Percentiles rank a stretch among this genome's conserved stretches.
phyloP scores from a whole-genome alignment of 2,329 filamentous ascomycete species.

The Fusarium fracticaudum region DNA sequence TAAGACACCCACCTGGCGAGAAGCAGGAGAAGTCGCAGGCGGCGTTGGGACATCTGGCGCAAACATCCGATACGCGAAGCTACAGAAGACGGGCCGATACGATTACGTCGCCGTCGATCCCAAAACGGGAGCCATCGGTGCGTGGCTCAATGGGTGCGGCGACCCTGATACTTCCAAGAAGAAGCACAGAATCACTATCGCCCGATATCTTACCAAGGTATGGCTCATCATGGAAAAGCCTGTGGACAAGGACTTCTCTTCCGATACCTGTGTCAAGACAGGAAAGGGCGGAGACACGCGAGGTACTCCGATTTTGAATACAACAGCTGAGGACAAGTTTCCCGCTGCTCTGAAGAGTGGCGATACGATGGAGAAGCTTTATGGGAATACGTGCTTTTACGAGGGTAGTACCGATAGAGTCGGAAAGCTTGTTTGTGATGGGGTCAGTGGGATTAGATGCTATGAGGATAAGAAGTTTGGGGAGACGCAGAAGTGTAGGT shows the following conservation, averaged over 20 bases:
- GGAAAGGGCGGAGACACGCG: not conserved
- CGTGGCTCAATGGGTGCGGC: conserved; percentile 13
- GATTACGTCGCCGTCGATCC: conserved; percentile 20
- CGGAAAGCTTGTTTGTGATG: not conserved
- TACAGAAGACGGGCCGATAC: not conserved
- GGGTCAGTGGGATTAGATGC: not conserved
- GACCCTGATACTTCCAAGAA: not conserved
- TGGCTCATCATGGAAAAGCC: not conserved
- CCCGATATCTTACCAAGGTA: not conserved
- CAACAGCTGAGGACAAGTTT: not conserved
- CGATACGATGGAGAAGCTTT: not conserved
- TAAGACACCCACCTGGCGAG: not conserved
- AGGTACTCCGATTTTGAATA: not conserved
- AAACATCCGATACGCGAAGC: conserved; percentile 1
- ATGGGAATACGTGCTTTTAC: not conserved
- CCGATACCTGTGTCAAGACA: not conserved
- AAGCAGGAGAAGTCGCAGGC: not conserved
- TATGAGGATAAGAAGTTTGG: not conserved
- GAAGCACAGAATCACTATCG: not conserved
- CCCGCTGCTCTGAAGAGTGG: not conserved
- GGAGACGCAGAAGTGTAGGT: not conserved
- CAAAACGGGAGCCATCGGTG: not conserved
- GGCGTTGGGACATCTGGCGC: conserved; percentile 5
- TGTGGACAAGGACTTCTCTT: not conserved
- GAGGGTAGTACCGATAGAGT: not conserved